These are phyloP conservation scores for Galerina marginata DNA, from an alignment of 768 basidiomycete genomes.

Conservation along the genomic window DNA sequence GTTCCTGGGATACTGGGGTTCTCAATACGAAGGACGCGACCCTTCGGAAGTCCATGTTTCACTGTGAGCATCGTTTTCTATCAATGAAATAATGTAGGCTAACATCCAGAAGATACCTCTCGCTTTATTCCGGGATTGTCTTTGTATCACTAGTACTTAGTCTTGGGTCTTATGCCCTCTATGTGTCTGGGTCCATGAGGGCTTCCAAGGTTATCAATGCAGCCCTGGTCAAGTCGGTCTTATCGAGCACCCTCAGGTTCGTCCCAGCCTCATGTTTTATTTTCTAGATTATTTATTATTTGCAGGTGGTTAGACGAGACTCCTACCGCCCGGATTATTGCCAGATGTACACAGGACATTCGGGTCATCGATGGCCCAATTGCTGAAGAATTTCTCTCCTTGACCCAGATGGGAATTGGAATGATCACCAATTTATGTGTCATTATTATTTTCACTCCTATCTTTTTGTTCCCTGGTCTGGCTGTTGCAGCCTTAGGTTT, in stretches of 20 bases:
- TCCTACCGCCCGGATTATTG: conserved; percentile 11
- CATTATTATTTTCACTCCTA: conserved; percentile 45
- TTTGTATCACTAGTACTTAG: conserved; percentile 38
- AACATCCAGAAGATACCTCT: conserved; percentile 8
- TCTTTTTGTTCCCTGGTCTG: conserved; percentile 47
- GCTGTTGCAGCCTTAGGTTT: conserved; percentile 46
- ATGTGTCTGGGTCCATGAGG: conserved; percentile 43
- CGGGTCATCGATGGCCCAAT: conserved; percentile 49
- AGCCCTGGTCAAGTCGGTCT: conserved; percentile 15
- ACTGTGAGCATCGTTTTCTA: conserved; percentile 32
- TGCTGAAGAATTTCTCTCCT: conserved; percentile 29
- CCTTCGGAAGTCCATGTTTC: conserved; percentile 37
- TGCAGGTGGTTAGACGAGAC: conserved; percentile 21
- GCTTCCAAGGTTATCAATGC: conserved; percentile 18
- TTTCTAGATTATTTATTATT: not conserved
- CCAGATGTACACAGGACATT: conserved; percentile 32
- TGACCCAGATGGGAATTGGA: conserved; percentile 32
- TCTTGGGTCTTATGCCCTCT: conserved; percentile 5
- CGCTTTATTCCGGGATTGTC: conserved; percentile 39
- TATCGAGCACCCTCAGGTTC: conserved; percentile 19
- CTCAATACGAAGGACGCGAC: conserved; percentile 40
- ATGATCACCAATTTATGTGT: conserved; percentile 47
- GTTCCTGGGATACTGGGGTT: conserved; percentile 52
- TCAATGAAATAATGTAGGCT: conserved; percentile 7
- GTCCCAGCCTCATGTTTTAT: not conserved